Evolutionary conservation across 1,139 yeast species (phyloP), one percentile per base, ranked within the genome.

Genomic region (Nakaseomyces kungkrabaensis): DNA sequence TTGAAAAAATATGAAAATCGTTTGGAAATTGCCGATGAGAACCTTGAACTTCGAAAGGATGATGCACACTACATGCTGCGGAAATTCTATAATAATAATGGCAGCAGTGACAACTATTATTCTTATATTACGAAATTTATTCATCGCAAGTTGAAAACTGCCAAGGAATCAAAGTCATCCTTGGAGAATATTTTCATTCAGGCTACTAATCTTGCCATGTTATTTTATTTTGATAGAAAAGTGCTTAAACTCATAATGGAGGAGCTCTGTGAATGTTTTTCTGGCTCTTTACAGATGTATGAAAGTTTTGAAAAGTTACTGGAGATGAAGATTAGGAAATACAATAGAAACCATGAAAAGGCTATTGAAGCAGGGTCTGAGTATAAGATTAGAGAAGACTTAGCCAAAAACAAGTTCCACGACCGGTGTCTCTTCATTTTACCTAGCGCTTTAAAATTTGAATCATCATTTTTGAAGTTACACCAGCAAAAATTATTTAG

Each of bases 401-500:
- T 41, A 2, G 4, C 6, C 4, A 41, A 41, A 11, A 27, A 41
- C n/a, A 25, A 5, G n/a, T 41, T 27, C 34, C 34, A 41, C 29
- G 44, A 41, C 5, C 33, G 44, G 7, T 41, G 33, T 24, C 46
- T 43, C 5, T 32, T 43, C 22, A 32, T 43, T 11, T 33, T 43
- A n/a, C 46, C 46, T 4, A 26, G 10, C 24, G 38, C 22, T 3
- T 22, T 33, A 10, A 33, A 33, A 33, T 34, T 43, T 43, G 46
- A 43, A 7, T 33, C 37, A 9, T 43, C 37, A 10, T 43, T 43
- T 24, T 32, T 43, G 29, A 31, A 33, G 24, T 29, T 43, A 43
- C 40, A 33, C 22, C 40, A 34, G 10, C 37, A 43, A 33, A 43
- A 33, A 13, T n/a, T 43, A 5, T 43, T 43, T 33, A n/a, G 46